Percentiles rank a stretch among this genome's conserved stretches.
Evolutionary conservation across 2,329 filamentous ascomycete genomes (phyloP).

Genomic region (Atkinsonella texensis): DNA sequence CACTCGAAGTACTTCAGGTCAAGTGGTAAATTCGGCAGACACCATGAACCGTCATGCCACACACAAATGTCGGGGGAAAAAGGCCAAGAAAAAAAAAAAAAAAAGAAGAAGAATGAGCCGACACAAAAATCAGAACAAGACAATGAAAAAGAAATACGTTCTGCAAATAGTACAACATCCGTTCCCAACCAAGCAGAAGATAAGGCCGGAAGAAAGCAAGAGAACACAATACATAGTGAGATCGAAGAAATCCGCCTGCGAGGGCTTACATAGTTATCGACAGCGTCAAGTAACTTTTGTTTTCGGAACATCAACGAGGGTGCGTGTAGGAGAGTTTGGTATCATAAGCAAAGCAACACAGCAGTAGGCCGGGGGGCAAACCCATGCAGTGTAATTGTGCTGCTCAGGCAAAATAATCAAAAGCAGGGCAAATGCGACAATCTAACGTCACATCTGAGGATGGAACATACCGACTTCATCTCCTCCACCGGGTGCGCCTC

Average conservation of each 20-base stretch:
- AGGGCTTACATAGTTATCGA: constrained; percentile 2
- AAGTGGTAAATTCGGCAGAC: constrained; percentile 4
- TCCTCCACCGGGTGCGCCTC: constrained; percentile 51
- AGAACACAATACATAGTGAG: not conserved
- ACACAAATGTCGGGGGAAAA: not conserved
- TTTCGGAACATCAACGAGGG: constrained; percentile 3
- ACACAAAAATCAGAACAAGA: not conserved
- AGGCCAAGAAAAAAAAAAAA: not conserved
- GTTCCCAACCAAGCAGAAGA: constrained; percentile 1
- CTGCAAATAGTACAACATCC: constrained; percentile 2
- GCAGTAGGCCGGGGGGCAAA: constrained; percentile 7
- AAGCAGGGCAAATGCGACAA: constrained; percentile 29
- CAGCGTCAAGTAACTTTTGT: constrained; percentile 13
- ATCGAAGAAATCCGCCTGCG: not conserved
- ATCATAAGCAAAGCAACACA: constrained; percentile 24
- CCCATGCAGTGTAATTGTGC: constrained; percentile 10
- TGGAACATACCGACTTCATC: constrained; percentile 98
- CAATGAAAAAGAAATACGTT: not conserved
- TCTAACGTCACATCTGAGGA: constrained; percentile 59
- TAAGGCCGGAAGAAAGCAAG: not conserved
- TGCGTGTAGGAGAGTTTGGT: constrained; percentile 17
- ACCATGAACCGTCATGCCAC: constrained; percentile 6
- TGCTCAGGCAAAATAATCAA: constrained; percentile 14
- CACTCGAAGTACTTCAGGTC: constrained; percentile 5
- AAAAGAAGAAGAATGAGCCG: not conserved